A percentile compares a stretch with the other conserved stretches of the same genome.
Conservation (phyloP, 495 filamentous ascomycete species). For the Hyaloscypha variabilis region DNA sequence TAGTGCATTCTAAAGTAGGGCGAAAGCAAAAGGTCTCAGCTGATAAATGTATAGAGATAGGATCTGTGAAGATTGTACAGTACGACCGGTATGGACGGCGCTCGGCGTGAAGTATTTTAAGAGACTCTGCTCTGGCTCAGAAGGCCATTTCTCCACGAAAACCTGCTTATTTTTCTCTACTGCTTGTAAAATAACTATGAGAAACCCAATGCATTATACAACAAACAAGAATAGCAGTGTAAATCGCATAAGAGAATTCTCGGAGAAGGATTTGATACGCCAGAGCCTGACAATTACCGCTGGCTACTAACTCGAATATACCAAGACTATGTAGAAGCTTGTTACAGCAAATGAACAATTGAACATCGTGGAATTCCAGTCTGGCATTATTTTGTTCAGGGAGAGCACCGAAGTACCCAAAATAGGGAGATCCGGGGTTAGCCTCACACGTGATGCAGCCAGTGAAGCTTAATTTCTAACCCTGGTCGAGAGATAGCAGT, state of each 20-base stretch:
- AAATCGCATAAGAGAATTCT: too few species aligned
- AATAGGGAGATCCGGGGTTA: background rate
- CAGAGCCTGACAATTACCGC: too few species aligned
- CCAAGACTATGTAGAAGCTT: background rate
- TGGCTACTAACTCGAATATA: too few species aligned
- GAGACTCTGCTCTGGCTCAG: constrained; percentile 20
- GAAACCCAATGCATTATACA: background rate
- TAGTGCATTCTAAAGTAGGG: background rate
- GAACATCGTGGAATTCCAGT: background rate
- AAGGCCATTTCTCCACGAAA: background rate
- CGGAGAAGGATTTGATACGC: too few species aligned
- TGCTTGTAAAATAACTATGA: background rate
- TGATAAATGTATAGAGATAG: background rate
- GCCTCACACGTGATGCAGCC: constrained; percentile 1
- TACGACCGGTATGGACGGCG: background rate
- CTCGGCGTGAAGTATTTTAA: constrained; percentile 10
- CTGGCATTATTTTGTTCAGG: background rate
- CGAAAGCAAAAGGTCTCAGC: background rate
- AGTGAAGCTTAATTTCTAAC: constrained; percentile 19
- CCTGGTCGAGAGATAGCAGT: background rate
- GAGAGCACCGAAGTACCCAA: too few species aligned
- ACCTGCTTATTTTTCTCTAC: background rate
- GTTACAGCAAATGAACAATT: background rate
- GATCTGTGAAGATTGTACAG: background rate
- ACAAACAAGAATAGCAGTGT: too few species aligned